Conservation (phyloP, 2,329 filamentous ascomycete genomes). For the Penicillium griseofulvum region DNA sequence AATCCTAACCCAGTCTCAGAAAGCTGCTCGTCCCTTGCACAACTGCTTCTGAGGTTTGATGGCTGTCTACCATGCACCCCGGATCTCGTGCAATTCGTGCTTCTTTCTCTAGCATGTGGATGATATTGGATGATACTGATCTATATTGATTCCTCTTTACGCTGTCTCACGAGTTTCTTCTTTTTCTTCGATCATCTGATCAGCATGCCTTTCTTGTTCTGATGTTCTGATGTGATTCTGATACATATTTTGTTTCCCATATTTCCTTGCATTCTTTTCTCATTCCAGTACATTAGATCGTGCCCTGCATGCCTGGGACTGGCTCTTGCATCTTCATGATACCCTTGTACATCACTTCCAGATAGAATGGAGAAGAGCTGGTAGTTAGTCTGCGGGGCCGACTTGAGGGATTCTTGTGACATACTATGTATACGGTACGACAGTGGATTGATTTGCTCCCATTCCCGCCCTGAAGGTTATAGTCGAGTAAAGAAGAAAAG, state of each 20-base stretch:
- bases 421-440: conserved; percentile 9
- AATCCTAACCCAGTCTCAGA: conserved; percentile 22
- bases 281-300: conserved; percentile 25
- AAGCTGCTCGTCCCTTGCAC: conserved; percentile 15
- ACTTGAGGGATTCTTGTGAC: conserved; percentile 5
- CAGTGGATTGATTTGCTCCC: background rate
- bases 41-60: conserved; percentile 16
- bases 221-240: conserved; percentile 7
- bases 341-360: conserved; percentile 28
- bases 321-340: conserved; percentile 22
- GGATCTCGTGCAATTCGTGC: conserved; percentile 20
- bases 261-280: background rate
- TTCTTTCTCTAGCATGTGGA: conserved; percentile 20
- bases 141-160: conserved; percentile 15
- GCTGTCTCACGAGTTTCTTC: conserved; percentile 23
- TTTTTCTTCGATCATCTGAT: conserved; percentile 6
- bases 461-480: background rate
- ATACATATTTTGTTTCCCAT: background rate
- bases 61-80: conserved; percentile 15
- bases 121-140: conserved; percentile 3
- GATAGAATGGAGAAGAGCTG: conserved; percentile 25
- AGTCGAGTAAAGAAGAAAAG: background rate
- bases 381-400: conserved; percentile 11
- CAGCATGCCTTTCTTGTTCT: background rate
- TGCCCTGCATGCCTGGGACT: conserved; percentile 17